Evolutionary conservation across 805 yeast species (phyloP).

Genomic region (Saccharomycopsis sp.): DNA sequence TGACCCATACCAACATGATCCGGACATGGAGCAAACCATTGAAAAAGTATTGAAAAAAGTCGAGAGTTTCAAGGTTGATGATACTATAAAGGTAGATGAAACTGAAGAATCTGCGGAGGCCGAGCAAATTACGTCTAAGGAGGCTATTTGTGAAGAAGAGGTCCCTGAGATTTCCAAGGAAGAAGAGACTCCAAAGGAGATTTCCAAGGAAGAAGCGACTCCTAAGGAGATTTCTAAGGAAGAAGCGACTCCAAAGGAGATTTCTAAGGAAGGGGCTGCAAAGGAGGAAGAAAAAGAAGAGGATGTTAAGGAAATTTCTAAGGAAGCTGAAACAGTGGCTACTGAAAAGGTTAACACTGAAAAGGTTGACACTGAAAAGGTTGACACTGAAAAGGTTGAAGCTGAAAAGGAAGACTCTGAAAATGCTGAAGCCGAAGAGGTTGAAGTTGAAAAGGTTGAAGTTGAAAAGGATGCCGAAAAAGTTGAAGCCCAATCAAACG

Average conservation of each 20-base stretch:
- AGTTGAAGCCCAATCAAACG: neutral
- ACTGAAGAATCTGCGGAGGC: neutral
- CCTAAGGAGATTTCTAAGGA: neutral
- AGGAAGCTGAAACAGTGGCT: neutral
- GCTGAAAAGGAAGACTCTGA: slow-evolving; percentile 4
- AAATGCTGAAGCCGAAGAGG: slow-evolving; percentile 14
- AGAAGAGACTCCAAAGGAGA: neutral
- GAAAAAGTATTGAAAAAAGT: slow-evolving; percentile 19
- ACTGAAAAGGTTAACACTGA: slow-evolving; percentile 26
- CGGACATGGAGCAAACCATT: slow-evolving; percentile 19
- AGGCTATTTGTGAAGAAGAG: neutral
- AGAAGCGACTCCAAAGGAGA: neutral
- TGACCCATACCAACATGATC: slow-evolving; percentile 28
- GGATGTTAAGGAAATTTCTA: neutral
- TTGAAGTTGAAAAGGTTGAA: neutral
- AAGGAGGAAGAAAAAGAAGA: neutral
- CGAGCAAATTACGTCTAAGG: neutral
- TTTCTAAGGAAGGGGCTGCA: neutral
- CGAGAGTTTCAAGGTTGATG: slow-evolving; percentile 10
- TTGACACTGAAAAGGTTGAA: neutral
- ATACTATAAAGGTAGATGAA: neutral
- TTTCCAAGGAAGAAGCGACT: neutral
- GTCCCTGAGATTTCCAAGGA: neutral
- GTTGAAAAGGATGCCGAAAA: slow-evolving; percentile 1
- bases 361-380: slow-evolving; percentile 3